Conservation (phyloP, 345 rosid genomes). For the Eucalyptus curtisii region DNA sequence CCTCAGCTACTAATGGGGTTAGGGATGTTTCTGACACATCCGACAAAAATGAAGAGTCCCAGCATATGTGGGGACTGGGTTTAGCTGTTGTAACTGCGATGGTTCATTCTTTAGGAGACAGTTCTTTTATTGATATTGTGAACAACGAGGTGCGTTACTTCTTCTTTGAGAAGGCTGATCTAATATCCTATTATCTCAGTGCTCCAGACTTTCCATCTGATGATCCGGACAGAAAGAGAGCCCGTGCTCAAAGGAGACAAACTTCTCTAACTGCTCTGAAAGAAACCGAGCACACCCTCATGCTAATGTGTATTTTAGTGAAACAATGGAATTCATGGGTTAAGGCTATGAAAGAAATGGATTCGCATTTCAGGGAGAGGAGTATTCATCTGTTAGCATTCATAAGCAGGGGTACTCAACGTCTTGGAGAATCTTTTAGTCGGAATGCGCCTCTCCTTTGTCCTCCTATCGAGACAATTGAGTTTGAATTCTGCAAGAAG, state of each 20-base stretch:
- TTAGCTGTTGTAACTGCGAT: conserved; percentile 73
- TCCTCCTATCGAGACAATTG: conserved; percentile 55
- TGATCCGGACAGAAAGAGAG: conserved; percentile 55
- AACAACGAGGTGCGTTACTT: conserved; percentile 59
- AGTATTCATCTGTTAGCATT: conserved; percentile 80
- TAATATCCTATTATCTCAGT: conserved; percentile 52
- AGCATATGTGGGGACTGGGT: conserved; percentile 69
- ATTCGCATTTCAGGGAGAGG: conserved; percentile 70
- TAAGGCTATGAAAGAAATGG: conserved; percentile 62
- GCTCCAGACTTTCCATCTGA: conserved; percentile 68
- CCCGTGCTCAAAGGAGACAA: conserved; percentile 39
- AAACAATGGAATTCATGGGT: conserved; percentile 63
- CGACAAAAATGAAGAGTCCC: conserved; percentile 43
- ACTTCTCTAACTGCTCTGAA: conserved; percentile 58
- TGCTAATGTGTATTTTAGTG: conserved; percentile 66
- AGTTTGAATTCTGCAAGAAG: conserved; percentile 47
- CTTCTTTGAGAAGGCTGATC: conserved; percentile 56
- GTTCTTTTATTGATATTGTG: conserved; percentile 30
- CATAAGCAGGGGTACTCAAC: conserved; percentile 65
- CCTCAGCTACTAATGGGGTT: conserved; percentile 19
- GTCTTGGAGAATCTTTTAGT: conserved; percentile 41
- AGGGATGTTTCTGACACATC: conserved; percentile 10
- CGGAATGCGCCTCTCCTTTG: conserved; percentile 37
- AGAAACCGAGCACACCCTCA: conserved; percentile 80
- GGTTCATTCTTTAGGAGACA: conserved; percentile 59